phyloP scores from a whole-genome alignment of 768 basidiomycete genomes.

The Boletus reticulatus region DNA sequence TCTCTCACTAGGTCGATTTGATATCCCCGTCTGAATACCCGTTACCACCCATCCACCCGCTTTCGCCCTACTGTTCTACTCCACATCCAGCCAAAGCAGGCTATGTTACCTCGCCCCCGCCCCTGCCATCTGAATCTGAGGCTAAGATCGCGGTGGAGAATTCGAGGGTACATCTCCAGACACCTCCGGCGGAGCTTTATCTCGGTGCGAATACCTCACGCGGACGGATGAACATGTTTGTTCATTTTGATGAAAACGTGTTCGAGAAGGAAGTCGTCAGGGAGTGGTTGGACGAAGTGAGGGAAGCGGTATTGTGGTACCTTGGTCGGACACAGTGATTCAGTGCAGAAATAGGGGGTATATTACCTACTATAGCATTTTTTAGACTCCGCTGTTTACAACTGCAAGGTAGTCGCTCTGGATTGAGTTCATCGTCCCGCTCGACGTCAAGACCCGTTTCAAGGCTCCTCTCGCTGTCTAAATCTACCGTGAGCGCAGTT shows the following conservation, averaged over 20 bases:
- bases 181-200: conserved; percentile 39
- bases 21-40: conserved; percentile 38
- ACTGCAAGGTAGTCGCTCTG: background rate
- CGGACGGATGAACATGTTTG: conserved; percentile 32
- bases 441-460: conserved; percentile 38
- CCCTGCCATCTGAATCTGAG: background rate
- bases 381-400: conserved; percentile 23
- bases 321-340: conserved; percentile 14
- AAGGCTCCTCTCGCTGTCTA: conserved; percentile 25
- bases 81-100: conserved; percentile 14
- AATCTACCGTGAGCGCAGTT: conserved; percentile 22
- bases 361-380: conserved; percentile 11
- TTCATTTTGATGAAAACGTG: conserved; percentile 46
- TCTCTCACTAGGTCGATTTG: conserved; percentile 29
- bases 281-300: conserved; percentile 51
- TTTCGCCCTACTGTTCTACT: conserved; percentile 20
- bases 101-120: background rate
- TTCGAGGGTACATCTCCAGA: conserved; percentile 25
- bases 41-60: conserved; percentile 18
- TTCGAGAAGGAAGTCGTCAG: conserved; percentile 38
- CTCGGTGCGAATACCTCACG: conserved; percentile 39
- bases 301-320: conserved; percentile 32
- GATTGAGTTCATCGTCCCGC: conserved; percentile 27
- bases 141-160: conserved; percentile 9
- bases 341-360: conserved; percentile 1